These are phyloP conservation scores for Tritrichomonas foetus DNA, from an alignment of 208 protist genomes.

Conservation along the genomic window DNA sequence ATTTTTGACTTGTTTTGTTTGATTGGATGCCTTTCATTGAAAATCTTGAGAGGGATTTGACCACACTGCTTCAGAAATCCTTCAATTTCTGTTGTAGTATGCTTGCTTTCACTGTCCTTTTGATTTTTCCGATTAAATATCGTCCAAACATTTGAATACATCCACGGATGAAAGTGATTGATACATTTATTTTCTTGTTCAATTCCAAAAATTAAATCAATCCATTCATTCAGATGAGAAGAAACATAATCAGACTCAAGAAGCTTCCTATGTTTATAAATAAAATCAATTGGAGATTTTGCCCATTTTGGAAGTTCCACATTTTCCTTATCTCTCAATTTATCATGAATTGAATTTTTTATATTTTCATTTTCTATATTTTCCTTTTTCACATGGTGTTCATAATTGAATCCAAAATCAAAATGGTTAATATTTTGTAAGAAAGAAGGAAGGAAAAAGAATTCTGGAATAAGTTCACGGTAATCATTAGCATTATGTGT, in stretches of 20 bases:
- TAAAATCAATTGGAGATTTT: neutral
- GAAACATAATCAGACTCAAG: neutral
- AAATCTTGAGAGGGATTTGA: neutral
- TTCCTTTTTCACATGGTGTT: too few relatives aligned
- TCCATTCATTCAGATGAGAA: neutral
- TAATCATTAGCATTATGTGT: neutral
- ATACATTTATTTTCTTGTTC: neutral
- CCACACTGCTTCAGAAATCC: neutral
- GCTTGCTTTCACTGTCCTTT: too few relatives aligned
- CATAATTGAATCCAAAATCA: constrained; percentile 51
- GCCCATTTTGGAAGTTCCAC: neutral
- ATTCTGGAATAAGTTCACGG: constrained; percentile 62
- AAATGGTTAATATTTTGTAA: constrained; percentile 57
- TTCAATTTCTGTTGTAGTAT: too few relatives aligned
- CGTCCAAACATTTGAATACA: too few relatives aligned
- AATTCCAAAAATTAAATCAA: neutral
- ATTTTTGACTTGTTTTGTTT: too few relatives aligned
- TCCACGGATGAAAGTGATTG: too few relatives aligned
- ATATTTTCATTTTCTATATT: too few relatives aligned
- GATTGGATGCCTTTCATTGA: neutral
- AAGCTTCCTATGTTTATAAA: neutral
- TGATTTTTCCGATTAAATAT: too few relatives aligned
- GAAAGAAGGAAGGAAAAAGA: constrained; percentile 61
- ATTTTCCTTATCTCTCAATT: neutral
- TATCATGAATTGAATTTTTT: too few relatives aligned